A percentile compares a stretch with the other conserved stretches of the same genome.
Evolutionary conservation across 495 filamentous ascomycete species (phyloP).

Genomic region (Wilcoxina mikolae): DNA sequence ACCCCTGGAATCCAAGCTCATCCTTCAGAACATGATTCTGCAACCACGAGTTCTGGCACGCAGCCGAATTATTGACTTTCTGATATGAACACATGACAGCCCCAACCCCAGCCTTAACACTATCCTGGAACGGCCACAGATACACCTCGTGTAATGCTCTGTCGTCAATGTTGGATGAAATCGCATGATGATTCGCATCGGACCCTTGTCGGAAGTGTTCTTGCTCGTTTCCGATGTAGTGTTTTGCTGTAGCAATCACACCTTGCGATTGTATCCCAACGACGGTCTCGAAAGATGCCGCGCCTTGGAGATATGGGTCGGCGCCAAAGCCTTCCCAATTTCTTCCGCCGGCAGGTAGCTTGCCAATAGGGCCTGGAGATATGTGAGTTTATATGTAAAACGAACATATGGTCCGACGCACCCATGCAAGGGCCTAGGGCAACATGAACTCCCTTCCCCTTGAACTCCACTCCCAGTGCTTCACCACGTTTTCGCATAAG

Average conservation of each 20-base stretch:
- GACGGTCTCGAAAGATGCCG: conserved; percentile 48
- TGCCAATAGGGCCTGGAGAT: conserved; percentile 44
- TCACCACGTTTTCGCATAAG: conserved; percentile 54
- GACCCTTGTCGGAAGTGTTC: conserved; percentile 33
- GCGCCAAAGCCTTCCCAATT: conserved; percentile 67
- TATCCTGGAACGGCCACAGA: conserved; percentile 65
- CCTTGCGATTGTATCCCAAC: conserved; percentile 60
- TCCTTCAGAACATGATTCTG: conserved; percentile 58
- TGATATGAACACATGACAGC: conserved; percentile 63
- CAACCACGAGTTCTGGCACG: conserved; percentile 55
- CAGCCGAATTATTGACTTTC: conserved; percentile 57
- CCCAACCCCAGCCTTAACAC: conserved; percentile 53
- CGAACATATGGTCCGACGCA: conserved; percentile 18
- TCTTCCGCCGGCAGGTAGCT: conserved; percentile 52
- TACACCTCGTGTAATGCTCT: conserved; percentile 64
- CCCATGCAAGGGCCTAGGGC: conserved; percentile 55
- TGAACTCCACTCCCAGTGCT: conserved; percentile 52
- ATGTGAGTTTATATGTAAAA: background rate
- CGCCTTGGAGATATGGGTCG: conserved; percentile 56
- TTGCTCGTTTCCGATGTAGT: conserved; percentile 61
- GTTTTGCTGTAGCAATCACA: conserved; percentile 58
- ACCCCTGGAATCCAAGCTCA: conserved; percentile 64
- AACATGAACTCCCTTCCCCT: conserved; percentile 60
- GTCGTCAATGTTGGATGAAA: conserved; percentile 44
- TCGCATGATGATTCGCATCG: conserved; percentile 1